Evolutionary conservation across 225 moss, liverwort and hornwort genomes (phyloP), one percentile per base, ranked within the genome.

Genomic region (Straminergon stramineum): DNA sequence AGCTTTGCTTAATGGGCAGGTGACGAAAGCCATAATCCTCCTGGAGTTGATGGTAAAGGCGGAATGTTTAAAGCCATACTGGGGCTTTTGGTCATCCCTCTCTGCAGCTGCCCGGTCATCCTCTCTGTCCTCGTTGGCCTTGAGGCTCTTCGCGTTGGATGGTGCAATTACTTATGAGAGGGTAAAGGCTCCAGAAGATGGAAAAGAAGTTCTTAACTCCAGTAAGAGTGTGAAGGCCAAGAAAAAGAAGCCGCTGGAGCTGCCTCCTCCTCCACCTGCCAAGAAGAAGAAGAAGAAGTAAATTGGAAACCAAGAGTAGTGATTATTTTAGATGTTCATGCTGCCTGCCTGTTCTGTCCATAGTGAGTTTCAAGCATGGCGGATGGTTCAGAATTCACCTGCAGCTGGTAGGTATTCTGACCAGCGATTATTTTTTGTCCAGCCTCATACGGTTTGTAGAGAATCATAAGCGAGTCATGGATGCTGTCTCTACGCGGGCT

Each of bases 61-160:
- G 55, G 96, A 98, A 73, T 98, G 85, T 80, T 88, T 96, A 78
- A 95, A 94, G 89, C 90, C 93, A 20, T 94, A 94, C 88, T 98
- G 97, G 97, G 94, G 95, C 83, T 96, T 95, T 82, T 98, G 97
- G 96, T 95, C 96, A 74, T 98, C 97, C 71, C 93, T 96, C 85
- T 96, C 96, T 62, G 97, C 96, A 89, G 97, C 97, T 89, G 96
- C 97, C 8, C 94, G 96, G 86, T 94, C 95, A 69, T 90, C 97
- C 68, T 93, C 96, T 48, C 77, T 98, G 73, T 98, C 97, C 74
- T 96, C 95, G 75, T 87, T 98, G 81, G 95, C 92, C 81, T 90
- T 96, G 90, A 92, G 96, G 82, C 92, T 96, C 28, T 95, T 94
- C 86, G 94, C 97, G 41, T 94, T 98, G 81, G 96, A 98, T 90